A percentile compares a stretch with the other conserved stretches of the same genome.
Conservation (phyloP, 106 monocot genomes). For the Dioscorea dumetorum region DNA sequence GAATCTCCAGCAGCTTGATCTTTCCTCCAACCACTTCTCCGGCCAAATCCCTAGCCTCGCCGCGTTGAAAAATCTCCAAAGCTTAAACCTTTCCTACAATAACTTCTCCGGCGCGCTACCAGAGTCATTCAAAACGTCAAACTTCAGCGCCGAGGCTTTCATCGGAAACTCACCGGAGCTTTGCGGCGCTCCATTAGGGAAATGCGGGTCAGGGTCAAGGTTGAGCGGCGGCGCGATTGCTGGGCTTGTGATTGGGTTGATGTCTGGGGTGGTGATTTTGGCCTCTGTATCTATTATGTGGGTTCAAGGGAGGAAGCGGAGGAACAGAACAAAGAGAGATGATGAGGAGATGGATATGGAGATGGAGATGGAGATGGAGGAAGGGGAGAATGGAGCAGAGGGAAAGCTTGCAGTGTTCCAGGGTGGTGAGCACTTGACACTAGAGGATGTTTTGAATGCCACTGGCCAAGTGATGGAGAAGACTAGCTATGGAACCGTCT, state of each 20-base stretch:
- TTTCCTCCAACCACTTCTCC: conserved; percentile 42
- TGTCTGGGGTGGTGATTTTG: conserved; percentile 60
- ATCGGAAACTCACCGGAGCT: conserved; percentile 42
- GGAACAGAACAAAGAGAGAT: conserved; percentile 14
- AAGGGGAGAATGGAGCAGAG: conserved; percentile 24
- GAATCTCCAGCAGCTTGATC: conserved; percentile 41
- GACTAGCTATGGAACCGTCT: conserved; percentile 80
- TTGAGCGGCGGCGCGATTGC: conserved; percentile 52
- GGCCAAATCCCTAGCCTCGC: conserved; percentile 44
- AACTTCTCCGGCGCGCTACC: conserved; percentile 78
- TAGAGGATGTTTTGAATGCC: conserved; percentile 84
- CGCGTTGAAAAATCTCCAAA: conserved; percentile 27
- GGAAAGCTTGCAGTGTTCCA: conserved; percentile 75
- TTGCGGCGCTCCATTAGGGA: conserved; percentile 45
- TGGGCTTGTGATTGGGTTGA: conserved; percentile 68
- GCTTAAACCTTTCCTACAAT: conserved; percentile 73
- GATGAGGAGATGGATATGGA: conserved; percentile 30
- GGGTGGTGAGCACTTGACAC: conserved; percentile 81
- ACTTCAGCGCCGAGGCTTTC: conserved; percentile 40
- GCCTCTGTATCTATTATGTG: conserved; percentile 62
- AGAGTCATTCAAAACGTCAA: conserved; percentile 10
- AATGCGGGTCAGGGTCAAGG: conserved; percentile 29
- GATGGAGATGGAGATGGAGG: conserved; percentile 13
- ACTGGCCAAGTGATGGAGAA: conserved; percentile 93
- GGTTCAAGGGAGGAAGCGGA: conserved; percentile 57